A percentile compares a stretch with the other conserved stretches of the same genome.
phyloP scores from a whole-genome alignment of 345 rosid species.

The Microcos paniculata region DNA sequence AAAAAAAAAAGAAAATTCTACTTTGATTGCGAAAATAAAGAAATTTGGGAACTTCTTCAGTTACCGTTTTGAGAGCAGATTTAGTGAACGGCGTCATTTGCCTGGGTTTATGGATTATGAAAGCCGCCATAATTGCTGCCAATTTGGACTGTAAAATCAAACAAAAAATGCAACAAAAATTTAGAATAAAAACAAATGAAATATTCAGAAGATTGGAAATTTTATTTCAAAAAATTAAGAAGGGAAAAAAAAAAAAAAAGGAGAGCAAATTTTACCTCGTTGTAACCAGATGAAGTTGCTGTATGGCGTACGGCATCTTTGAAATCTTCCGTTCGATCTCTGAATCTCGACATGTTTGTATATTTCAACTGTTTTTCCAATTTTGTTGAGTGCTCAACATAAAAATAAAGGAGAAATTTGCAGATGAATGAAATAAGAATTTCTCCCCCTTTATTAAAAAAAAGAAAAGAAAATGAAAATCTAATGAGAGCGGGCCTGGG shows the following conservation, averaged over 20 bases:
- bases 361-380: neutral
- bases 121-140: conserved; percentile 77
- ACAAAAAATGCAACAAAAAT: neutral
- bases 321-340: conserved; percentile 83
- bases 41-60: neutral
- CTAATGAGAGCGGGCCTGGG: too few relatives aligned
- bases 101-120: conserved; percentile 72
- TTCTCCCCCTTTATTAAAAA: too few relatives aligned
- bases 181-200: neutral
- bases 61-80: conserved; percentile 76
- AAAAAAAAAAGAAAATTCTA: neutral
- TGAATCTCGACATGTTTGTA: conserved; percentile 57
- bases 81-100: conserved; percentile 59
- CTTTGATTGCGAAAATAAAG: neutral
- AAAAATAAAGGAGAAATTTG: too few relatives aligned
- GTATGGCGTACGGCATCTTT: conserved; percentile 68
- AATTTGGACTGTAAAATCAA: conserved; percentile 52
- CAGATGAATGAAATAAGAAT: too few relatives aligned
- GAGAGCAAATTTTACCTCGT: conserved; percentile 46
- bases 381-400: neutral
- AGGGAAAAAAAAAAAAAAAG: neutral
- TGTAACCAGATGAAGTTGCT: conserved; percentile 62
- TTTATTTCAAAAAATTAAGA: neutral
- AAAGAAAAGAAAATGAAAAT: too few relatives aligned
- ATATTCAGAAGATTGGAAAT: neutral